These are phyloP conservation scores for Begonia masoniana DNA, from an alignment of 306 rosid species.

Conservation along the genomic window DNA sequence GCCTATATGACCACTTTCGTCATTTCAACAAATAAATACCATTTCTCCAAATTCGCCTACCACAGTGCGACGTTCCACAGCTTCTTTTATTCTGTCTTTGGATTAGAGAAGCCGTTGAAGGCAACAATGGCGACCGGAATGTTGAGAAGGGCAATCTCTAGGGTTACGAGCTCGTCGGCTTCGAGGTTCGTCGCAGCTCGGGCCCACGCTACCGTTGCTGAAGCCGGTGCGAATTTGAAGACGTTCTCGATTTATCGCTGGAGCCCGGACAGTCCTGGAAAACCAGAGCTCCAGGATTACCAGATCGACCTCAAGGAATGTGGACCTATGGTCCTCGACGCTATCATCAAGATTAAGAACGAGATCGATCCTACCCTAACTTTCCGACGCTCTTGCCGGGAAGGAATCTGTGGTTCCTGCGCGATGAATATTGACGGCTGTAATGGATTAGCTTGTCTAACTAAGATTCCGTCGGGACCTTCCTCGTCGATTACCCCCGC, in stretches of 20 bases:
- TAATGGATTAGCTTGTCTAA: constrained; percentile 82
- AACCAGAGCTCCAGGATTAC: constrained; percentile 68
- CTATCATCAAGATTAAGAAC: constrained; percentile 85
- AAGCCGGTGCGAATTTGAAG: constrained; percentile 24
- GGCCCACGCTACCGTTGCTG: constrained; percentile 50
- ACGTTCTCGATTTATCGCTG: constrained; percentile 92
- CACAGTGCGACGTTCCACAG: not conserved
- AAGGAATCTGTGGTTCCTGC: constrained; percentile 96
- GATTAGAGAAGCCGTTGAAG: not conserved
- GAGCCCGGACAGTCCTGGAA: constrained; percentile 62
- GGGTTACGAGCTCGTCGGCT: constrained; percentile 30
- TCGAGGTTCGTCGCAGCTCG: constrained; percentile 22
- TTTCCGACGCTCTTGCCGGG: constrained; percentile 87
- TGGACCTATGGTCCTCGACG: constrained; percentile 98
- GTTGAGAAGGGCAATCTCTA: constrained; percentile 26
- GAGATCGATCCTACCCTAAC: constrained; percentile 74
- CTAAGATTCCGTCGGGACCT: constrained; percentile 40
- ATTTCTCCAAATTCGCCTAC: not conserved
- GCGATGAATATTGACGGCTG: constrained; percentile 99
- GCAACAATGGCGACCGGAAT: constrained; percentile 57
- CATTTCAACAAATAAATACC: constrained; percentile 1
- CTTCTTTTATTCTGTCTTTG: not conserved
- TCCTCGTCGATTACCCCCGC: constrained; percentile 46
- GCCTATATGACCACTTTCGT: constrained; percentile 14
- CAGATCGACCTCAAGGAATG: constrained; percentile 78